A percentile compares a stretch with the other conserved stretches of the same genome.
phyloP scores from a whole-genome alignment of 768 basidiomycete genomes.

The Tulasnella sp. region DNA sequence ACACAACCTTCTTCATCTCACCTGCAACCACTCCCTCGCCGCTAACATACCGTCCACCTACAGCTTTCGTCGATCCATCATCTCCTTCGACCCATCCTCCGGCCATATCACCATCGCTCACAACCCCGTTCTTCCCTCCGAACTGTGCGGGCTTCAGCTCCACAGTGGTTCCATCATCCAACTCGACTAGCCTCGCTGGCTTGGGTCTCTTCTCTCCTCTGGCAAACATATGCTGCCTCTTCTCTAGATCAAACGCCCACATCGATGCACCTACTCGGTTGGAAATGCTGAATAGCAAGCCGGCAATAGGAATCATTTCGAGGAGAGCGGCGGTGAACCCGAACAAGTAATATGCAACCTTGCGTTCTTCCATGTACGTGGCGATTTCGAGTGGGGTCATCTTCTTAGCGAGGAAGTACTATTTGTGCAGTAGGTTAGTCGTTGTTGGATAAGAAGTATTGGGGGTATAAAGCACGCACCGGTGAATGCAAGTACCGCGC shows the following conservation, averaged over 20 bases:
- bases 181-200: constrained; percentile 14
- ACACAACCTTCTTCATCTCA: not conserved
- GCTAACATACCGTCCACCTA: constrained; percentile 1
- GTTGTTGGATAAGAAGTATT: not conserved
- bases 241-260: constrained; percentile 70
- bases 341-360: constrained; percentile 77
- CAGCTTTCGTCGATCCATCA: constrained; percentile 5
- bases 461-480: constrained; percentile 42
- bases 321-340: constrained; percentile 80
- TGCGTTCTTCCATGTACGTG: constrained; percentile 81
- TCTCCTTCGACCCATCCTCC: constrained; percentile 21
- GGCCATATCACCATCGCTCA: constrained; percentile 1
- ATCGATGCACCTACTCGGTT: constrained; percentile 90
- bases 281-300: constrained; percentile 76
- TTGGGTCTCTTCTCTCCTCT: constrained; percentile 38
- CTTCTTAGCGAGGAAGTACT: constrained; percentile 83
- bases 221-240: constrained; percentile 44
- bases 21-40: constrained; percentile 19
- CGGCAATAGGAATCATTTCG: constrained; percentile 71
- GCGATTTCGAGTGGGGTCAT: constrained; percentile 69
- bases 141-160: constrained; percentile 13
- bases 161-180: constrained; percentile 17
- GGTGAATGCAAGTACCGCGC: constrained; percentile 65
- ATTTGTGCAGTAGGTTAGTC: not conserved
- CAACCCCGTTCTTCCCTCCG: not conserved